Evolutionary conservation across 225 moss, liverwort and hornwort genomes (phyloP), one percentile per base, ranked within the genome.

Genomic region (Bryoerythrophyllum caledonicum): DNA sequence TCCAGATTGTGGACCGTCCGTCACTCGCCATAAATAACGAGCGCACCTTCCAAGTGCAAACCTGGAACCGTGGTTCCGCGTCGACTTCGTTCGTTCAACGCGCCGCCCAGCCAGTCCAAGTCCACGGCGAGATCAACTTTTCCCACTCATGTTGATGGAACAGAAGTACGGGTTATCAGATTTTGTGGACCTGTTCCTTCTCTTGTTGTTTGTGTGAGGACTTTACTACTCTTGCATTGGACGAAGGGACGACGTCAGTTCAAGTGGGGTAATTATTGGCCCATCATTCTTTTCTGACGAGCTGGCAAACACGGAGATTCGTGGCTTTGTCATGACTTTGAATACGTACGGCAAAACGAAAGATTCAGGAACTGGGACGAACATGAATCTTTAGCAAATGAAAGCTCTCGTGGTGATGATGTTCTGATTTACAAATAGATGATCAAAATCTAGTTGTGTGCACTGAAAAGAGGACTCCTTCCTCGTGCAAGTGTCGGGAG

Each of bases 1-100:
- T 75, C 56, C 40, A 34, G 35, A 51, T 48, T 51, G 49, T 35
- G 38, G 54, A 54, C 63, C 49, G 63, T 35, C 73, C 24, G 34
- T 38, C 27, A 7, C 15, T 19, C 20, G 55, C 55, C 8, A 65
- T 55, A 74, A 27, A 64, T 27, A 64, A 13, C 56, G 37, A 44
- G 27, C 43, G 27, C n/a, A n/a, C n/a, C 41, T 43, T 43, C 11
- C 54, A 56, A 17, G 17, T 71, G 24, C 58, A 60, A 72, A 48
- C 61, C 37, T 34, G 34, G 24, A 32, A 62, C 49, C 21, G 24
- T 49, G n/a, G n/a, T 52, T 40, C 51, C 19, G 6, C 49, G 13
- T 51, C 1, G 51, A 30, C 7, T 1, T 37, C 24, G 6, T 38
- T 40, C 26, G 25, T 60, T 73, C 62, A 52, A 73, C 73, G 63